Evolutionary conservation across 2,329 filamentous ascomycete species (phyloP), one percentile per base, ranked within the genome.

Genomic region (Aspergillus pseudoterreus): DNA sequence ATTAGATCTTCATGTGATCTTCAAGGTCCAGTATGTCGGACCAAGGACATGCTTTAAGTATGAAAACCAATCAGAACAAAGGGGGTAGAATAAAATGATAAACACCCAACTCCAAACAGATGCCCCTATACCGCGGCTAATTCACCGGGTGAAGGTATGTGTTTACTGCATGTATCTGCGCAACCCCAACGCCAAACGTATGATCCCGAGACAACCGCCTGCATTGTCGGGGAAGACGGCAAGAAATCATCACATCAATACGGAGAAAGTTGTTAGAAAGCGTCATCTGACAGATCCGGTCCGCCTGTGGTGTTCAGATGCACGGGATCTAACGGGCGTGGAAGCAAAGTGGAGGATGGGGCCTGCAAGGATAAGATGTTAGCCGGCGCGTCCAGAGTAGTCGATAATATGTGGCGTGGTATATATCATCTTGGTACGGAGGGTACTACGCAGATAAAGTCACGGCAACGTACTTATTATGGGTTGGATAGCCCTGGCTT

Each of bases 261-360:
- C n/a, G 4, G 17, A 15, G 5, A 22, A 21, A 9, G 4, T 19
- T n/a, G 39, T 42, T 22, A 4, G 39, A 22, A 22, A 27, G 15
- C 6, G 6, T n/a, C 21, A n/a, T 8, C n/a, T 30, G 10, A 27
- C 19, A n/a, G 35, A 41, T 21, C 14, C 19, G 14, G 35, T 41
- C 45, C 35, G 22, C 8, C 12, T n/a, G 35, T 47, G 10, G 33
- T n/a, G 35, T 38, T 38, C 19, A n/a, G 35, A 36, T 8, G 6
- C 35, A 15, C 12, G n/a, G 15, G 2, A 32, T 30, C 56, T 67
- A 73, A 48, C 71, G 69, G 41, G 71, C 66, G 57, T 72, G 71
- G 59, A 72, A 73, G 60, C 71, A 74, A 22, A 74, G 69, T 33
- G 71, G 71, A 38, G 71, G 71, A 42, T 70, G 62, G 12, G 63